phyloP scores from a whole-genome alignment of 2,329 filamentous ascomycete species.

The Sclerotinia subarctica region DNA sequence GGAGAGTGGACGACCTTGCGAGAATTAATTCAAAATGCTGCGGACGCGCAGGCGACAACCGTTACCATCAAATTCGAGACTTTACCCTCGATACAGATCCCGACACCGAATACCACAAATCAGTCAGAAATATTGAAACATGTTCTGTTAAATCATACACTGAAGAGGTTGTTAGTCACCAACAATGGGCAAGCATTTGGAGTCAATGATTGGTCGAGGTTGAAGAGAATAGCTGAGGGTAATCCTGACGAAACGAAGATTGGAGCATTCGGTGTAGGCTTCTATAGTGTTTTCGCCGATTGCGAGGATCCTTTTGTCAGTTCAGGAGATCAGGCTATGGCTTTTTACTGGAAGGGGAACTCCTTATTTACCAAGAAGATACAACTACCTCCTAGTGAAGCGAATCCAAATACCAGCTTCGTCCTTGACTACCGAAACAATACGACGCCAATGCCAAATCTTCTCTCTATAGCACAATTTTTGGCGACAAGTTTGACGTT shows the following conservation, averaged over 20 bases:
- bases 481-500: conserved; percentile 94
- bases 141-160: conserved; percentile 76
- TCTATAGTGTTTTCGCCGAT: conserved; percentile 97
- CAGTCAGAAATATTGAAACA: conserved; percentile 76
- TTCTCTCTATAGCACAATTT: conserved; percentile 87
- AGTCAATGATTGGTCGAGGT: conserved; percentile 83
- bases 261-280: conserved; percentile 95
- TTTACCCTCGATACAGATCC: conserved; percentile 73
- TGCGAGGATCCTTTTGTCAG: conserved; percentile 97
- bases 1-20: conserved; percentile 89
- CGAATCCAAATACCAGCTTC: conserved; percentile 77
- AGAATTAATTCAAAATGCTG: conserved; percentile 97
- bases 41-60: conserved; percentile 86
- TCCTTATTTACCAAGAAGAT: conserved; percentile 88
- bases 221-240: conserved; percentile 97
- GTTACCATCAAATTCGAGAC: conserved; percentile 94
- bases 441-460: conserved; percentile 79
- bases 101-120: conserved; percentile 60
- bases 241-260: conserved; percentile 99
- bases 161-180: conserved; percentile 82
- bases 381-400: conserved; percentile 64
- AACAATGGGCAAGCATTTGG: conserved; percentile 90
- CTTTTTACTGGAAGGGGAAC: conserved; percentile 99
- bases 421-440: conserved; percentile 89
- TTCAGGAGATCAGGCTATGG: conserved; percentile 89